A percentile compares a stretch with the other conserved stretches of the same genome.
Conservation (phyloP, 768 basidiomycete species). For the Strobilomyces echinocephalus region DNA sequence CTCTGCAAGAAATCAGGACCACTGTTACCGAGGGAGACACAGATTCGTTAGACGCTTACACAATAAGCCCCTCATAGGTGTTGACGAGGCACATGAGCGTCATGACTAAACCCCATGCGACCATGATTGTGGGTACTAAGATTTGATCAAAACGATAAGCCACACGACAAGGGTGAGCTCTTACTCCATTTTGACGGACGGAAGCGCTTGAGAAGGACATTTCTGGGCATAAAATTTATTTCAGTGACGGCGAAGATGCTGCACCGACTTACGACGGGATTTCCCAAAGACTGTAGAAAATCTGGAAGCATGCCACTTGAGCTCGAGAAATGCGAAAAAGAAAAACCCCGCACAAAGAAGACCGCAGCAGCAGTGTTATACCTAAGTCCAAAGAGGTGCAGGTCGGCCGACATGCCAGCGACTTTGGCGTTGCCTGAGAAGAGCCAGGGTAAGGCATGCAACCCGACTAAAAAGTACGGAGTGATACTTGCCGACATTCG, state of each 20-base stretch:
- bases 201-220: not conserved
- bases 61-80: not conserved
- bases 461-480: not conserved
- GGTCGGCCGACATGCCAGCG: not conserved
- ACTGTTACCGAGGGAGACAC: not conserved
- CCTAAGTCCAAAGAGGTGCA: not conserved
- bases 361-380: conserved; percentile 1
- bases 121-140: not conserved
- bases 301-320: not conserved
- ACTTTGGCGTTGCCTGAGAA: not conserved
- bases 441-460: not conserved
- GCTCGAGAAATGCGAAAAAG: no score
- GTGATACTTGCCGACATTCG: not conserved
- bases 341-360: not conserved
- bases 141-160: not conserved
- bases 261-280: not conserved
- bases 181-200: conserved; percentile 1
- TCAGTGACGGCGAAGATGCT: not conserved
- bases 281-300: not conserved
- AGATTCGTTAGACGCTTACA: not conserved
- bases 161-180: not conserved
- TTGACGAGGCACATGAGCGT: not conserved
- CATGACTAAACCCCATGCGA: not conserved
- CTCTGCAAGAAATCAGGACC: not conserved
- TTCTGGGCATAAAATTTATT: not conserved